Base-by-base conservation (phyloP, 345 rosid species). In the Camelina neglecta region DNA sequence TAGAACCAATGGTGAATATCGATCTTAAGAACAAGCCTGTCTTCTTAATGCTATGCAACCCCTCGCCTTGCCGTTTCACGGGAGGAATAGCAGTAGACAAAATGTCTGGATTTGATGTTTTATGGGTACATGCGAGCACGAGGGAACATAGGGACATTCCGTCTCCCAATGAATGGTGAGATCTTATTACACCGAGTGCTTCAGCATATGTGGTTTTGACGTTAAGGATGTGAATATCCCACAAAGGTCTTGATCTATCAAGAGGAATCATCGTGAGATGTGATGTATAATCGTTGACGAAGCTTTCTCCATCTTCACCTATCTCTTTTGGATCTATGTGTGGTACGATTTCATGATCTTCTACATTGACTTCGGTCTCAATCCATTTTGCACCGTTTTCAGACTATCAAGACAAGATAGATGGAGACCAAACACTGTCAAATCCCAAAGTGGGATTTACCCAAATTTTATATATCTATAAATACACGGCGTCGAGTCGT, bases 141-240 rank as follows among this genome's bases (percentile, higher is more conserved):
- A 82, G 84, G 15, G 97, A 86, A 59, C 84, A 69, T 49, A 87
- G 83, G 2, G 92, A 89, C 47, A 65, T 78, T 33, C 84, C 85
- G 48, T 91, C 89, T 1, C 94, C 90, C 0, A 91, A 12, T 0
- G 89, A 85, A 79, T 91, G 94, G 81, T 87, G 94, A 57, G 82
- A 31, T 60, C 90, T 61, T 54, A 80, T 59, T 16, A 88, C 63
- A 36, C 50, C 42, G 1, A 80, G 33, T 0, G 96, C 84, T 79
- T 88, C 89, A 2, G 97, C 93, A 31, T 91, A 89, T 0, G 81
- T 76, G n/a, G 91, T 90, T 73, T 69, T 85, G 24, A 89, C 61
- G 69, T 93, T 89, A 6, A 93, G 87, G 58, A 93, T 67, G 72
- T 91, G 98, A 31, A 93, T 74, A 60, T 93, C 93, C 97, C 98